A percentile compares a stretch with the other conserved stretches of the same genome.
Conservation (phyloP, 2,329 filamentous ascomycete species). For the Scytalidium lignicola region DNA sequence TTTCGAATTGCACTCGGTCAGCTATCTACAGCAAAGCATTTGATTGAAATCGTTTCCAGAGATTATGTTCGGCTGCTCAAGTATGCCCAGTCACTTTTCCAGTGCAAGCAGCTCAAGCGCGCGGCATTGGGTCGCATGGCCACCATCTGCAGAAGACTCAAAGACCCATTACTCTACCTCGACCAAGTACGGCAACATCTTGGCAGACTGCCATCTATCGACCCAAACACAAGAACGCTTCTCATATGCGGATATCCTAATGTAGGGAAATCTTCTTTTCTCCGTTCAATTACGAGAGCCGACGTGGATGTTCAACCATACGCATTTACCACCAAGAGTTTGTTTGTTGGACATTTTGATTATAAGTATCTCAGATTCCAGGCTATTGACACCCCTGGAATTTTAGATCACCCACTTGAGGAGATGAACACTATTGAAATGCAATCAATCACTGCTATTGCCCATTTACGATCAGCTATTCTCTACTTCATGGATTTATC, state of each 20-base stretch:
- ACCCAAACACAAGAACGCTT: slow-evolving; percentile 93
- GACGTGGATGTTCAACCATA: slow-evolving; percentile 98
- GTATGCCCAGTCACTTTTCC: slow-evolving; percentile 94
- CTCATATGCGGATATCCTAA: slow-evolving; percentile 98
- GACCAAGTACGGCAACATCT: slow-evolving; percentile 97
- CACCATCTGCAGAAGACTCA: slow-evolving; percentile 89
- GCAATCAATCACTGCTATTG: slow-evolving; percentile 97
- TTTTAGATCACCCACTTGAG: slow-evolving; percentile 92
- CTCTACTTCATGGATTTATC: slow-evolving; percentile 98
- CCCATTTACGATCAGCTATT: slow-evolving; percentile 90
- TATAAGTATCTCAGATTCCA: slow-evolving; percentile 90
- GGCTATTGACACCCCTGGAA: slow-evolving; percentile 97
- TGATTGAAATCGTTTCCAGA: slow-evolving; percentile 92
- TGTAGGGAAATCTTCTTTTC: slow-evolving; percentile 93
- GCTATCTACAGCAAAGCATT: slow-evolving; percentile 88
- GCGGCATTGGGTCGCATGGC: slow-evolving; percentile 97
- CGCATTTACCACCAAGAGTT: slow-evolving; percentile 94
- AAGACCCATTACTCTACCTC: slow-evolving; percentile 90
- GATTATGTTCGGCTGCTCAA: slow-evolving; percentile 96
- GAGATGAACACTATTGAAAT: slow-evolving; percentile 99
- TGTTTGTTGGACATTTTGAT: slow-evolving; percentile 97
- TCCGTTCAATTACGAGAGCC: slow-evolving; percentile 85
- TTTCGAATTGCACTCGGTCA: slow-evolving; percentile 96
- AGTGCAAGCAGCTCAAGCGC: slow-evolving; percentile 98
- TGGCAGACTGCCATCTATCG: slow-evolving; percentile 95